phyloP scores from a whole-genome alignment of 1,284 basidiomycete species.

The Peniophora sp. region DNA sequence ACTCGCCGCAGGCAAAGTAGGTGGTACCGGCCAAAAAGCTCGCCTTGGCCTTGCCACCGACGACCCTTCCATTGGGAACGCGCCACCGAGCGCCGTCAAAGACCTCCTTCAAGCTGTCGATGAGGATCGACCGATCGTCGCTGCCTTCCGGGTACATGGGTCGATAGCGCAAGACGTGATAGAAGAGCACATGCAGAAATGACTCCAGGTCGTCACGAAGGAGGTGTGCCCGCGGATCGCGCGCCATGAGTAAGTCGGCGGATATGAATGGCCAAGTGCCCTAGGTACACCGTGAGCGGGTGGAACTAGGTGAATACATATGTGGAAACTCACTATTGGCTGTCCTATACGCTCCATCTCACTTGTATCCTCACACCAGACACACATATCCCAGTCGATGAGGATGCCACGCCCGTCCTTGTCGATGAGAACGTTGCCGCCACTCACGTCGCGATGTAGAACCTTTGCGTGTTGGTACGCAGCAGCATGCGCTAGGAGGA shows the following conservation, averaged over 20 bases:
- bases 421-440: background rate
- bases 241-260: background rate
- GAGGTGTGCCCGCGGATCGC: background rate
- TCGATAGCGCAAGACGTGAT: background rate
- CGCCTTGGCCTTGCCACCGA: too few species aligned
- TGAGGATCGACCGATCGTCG: too few species aligned
- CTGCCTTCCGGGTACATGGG: background rate
- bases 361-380: background rate
- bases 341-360: background rate
- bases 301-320: background rate
- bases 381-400: background rate
- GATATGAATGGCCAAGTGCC: conserved; percentile 6
- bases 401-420: background rate
- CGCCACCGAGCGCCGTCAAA: too few species aligned
- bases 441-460: background rate
- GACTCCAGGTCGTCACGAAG: conserved; percentile 1
- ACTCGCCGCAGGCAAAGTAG: too few species aligned
- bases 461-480: background rate
- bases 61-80: too few species aligned
- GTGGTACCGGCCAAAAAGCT: too few species aligned
- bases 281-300: background rate
- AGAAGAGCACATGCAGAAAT: background rate
- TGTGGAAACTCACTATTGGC: background rate
- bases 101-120: too few species aligned
- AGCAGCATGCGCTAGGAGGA: background rate